These are phyloP conservation scores for Parmelia sp. DNA, from an alignment of 495 filamentous ascomycete species.

Conservation along the genomic window DNA sequence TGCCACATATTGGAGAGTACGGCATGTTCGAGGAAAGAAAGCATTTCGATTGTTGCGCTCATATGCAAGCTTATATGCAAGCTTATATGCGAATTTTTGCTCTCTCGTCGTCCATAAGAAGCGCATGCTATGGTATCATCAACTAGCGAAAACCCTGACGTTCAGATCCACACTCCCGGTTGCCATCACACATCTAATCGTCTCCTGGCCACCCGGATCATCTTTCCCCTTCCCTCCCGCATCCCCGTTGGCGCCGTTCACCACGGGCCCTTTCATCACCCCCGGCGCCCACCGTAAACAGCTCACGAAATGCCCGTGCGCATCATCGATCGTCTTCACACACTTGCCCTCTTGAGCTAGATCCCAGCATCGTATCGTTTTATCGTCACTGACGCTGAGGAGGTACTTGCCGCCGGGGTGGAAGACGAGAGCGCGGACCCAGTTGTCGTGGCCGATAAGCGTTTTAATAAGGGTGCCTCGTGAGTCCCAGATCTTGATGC, in stretches of 20 bases:
- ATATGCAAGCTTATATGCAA: background rate
- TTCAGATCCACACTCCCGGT: constrained; percentile 60
- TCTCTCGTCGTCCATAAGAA: background rate
- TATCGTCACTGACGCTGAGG: constrained; percentile 79
- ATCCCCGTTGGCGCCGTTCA: constrained; percentile 39
- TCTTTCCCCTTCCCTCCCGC: constrained; percentile 35
- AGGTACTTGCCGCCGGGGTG: constrained; percentile 94
- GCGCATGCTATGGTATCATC: constrained; percentile 15
- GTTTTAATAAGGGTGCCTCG: constrained; percentile 84
- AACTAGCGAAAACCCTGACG: constrained; percentile 51
- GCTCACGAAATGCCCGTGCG: constrained; percentile 80
- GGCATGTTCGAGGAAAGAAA: background rate
- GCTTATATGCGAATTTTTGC: background rate
- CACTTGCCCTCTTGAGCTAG: constrained; percentile 83
- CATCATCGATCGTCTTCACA: constrained; percentile 73
- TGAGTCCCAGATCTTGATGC: constrained; percentile 83
- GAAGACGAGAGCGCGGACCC: constrained; percentile 82
- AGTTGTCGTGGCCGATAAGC: constrained; percentile 89
- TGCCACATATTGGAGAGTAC: background rate
- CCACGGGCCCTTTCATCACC: constrained; percentile 54
- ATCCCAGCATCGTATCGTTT: constrained; percentile 93
- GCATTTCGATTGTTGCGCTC: background rate
- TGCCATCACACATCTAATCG: constrained; percentile 57
- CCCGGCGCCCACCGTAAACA: constrained; percentile 90
- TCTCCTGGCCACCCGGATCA: constrained; percentile 34